A percentile compares a stretch with the other conserved stretches of the same genome.
Conservation (phyloP, 208 protist genomes). For the Leishmania mexicana region DNA sequence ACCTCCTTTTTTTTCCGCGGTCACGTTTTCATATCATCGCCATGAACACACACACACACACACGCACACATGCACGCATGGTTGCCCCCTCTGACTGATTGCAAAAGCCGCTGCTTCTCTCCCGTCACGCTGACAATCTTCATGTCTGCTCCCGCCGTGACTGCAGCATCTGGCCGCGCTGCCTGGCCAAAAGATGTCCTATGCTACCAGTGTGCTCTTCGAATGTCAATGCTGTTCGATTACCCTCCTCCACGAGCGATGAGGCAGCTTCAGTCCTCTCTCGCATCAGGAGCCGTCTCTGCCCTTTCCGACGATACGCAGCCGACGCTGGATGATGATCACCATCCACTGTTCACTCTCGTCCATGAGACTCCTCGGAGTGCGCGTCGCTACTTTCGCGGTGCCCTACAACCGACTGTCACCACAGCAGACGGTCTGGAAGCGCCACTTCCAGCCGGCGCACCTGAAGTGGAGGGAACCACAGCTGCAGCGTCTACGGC, state of each 20-base stretch:
- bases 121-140: background rate
- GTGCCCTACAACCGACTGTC: constrained; percentile 4
- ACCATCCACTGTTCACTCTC: constrained; percentile 75
- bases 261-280: constrained; percentile 19
- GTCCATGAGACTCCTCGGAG: constrained; percentile 70
- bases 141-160: constrained; percentile 1
- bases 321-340: constrained; percentile 51
- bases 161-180: background rate
- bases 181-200: constrained; percentile 41
- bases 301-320: background rate
- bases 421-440: background rate
- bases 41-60: background rate
- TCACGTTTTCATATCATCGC: background rate
- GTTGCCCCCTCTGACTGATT: background rate
- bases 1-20: background rate
- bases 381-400: constrained; percentile 52
- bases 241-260: constrained; percentile 42
- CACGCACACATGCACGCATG: background rate
- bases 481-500: constrained; percentile 8
- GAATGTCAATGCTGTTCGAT: constrained; percentile 86
- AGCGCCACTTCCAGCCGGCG: background rate
- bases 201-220: constrained; percentile 81
- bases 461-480: background rate
- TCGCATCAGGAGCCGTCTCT: background rate
- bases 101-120: background rate